Conservation (phyloP, 2,329 filamentous ascomycete species). For the Pseudocercospora cruenta region DNA sequence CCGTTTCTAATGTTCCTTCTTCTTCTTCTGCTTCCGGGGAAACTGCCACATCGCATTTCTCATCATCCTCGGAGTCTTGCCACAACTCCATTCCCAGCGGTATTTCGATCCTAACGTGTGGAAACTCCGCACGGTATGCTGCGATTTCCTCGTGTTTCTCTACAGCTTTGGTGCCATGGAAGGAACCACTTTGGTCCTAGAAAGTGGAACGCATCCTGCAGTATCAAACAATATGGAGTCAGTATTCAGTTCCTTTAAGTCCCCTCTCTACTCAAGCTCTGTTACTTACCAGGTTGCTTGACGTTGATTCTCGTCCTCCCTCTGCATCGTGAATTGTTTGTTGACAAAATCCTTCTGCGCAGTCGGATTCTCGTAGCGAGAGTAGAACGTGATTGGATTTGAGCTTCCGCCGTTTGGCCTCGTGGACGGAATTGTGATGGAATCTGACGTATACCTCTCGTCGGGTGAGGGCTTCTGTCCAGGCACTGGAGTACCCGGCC, state of each 20-base stretch:
- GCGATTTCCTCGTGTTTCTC: neutral
- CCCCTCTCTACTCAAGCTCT: neutral
- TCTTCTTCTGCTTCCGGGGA: neutral
- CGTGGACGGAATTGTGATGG: neutral
- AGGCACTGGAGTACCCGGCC: neutral
- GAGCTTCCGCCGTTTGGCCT: neutral
- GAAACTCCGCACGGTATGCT: neutral
- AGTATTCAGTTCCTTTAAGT: neutral
- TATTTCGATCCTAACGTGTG: neutral
- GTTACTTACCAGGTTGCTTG: neutral
- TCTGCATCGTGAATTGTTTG: neutral
- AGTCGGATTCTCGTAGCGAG: neutral
- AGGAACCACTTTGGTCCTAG: neutral
- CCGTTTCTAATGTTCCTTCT: neutral
- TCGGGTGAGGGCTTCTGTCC: neutral
- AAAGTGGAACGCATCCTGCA: constrained; percentile 4
- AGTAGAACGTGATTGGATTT: neutral
- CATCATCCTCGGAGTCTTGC: neutral
- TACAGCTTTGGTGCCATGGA: neutral
- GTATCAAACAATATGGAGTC: neutral
- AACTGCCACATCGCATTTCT: neutral
- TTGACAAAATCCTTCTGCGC: neutral
- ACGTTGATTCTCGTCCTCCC: neutral
- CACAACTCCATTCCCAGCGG: neutral
- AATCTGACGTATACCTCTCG: neutral